phyloP scores from a whole-genome alignment of 441 rosid species.

The Melastoma candidum region DNA sequence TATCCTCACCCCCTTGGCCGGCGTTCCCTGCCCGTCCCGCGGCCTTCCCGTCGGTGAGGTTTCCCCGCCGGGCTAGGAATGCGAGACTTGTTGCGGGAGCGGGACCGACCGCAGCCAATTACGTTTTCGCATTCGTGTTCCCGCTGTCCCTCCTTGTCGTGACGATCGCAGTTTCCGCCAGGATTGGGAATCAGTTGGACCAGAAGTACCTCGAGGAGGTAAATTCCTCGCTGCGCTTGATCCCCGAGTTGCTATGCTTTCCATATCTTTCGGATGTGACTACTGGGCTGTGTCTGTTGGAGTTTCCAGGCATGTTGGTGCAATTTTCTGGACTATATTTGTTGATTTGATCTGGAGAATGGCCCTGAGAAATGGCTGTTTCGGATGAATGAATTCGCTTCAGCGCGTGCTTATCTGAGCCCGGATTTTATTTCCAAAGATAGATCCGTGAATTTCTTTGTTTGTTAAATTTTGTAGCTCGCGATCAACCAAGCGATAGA shows the following conservation, averaged over 20 bases:
- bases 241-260: neutral
- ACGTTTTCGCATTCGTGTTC: constrained; percentile 48
- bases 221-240: constrained; percentile 3
- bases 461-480: constrained; percentile 31
- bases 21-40: constrained; percentile 3
- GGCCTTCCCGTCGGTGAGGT: constrained; percentile 9
- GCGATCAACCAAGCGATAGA: constrained; percentile 48
- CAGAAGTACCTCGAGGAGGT: constrained; percentile 69
- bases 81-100: constrained; percentile 45
- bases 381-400: no score
- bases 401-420: neutral
- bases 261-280: no score
- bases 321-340: neutral
- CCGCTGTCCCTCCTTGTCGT: constrained; percentile 59
- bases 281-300: neutral
- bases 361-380: no score
- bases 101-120: constrained; percentile 50
- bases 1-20: no score
- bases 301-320: neutral
- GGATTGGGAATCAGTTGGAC: constrained; percentile 67
- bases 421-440: neutral
- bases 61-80: constrained; percentile 24
- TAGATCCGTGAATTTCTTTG: neutral
- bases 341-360: neutral
- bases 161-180: constrained; percentile 59